Base-by-base conservation (phyloP, 2,329 filamentous ascomycete species). In the Diatrype stigma region DNA sequence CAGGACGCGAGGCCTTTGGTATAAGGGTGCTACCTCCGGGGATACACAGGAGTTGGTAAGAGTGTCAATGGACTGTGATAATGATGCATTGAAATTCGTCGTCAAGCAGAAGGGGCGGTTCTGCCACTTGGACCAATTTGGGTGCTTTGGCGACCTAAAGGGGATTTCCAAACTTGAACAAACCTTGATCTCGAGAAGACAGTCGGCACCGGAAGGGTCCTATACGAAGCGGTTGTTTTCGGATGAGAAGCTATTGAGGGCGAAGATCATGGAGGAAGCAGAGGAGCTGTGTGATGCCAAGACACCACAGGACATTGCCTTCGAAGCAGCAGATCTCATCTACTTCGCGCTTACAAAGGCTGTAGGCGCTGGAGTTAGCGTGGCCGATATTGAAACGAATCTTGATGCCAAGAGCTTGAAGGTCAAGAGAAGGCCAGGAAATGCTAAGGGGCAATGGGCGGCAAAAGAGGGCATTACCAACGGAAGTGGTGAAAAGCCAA, bases 201-300 rank as follows among this genome's bases (percentile, higher is more conserved):
- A 80, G 40, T 90, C 88, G 17, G 92, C 93, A 0, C 93, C 94
- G 0, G 80, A 81, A 57, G 93, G 92, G 1, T 99, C 94, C 12
- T 99, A 99, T 70, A 99, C 94, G 4, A 90, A 91, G 17, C 81
- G 93, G 32, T 76, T 99, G 1, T 99, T 97, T 76, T 92, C 87
- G 17, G 94, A 99, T 57, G 83, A 90, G 60, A 92, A 95, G 68
- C 80, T 99, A 50, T 73, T 96, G 49, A 81, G 89, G 42, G 94
- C 94, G 3, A 99, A 99, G 78, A 96, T 99, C 50, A 95, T 97
- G 85, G 94, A 99, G 70, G 94, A 99, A 70, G 94, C 94, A 0
- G 89, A 95, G 64, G 94, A 99, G 73, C 79, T 99, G 40, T 96
- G 93, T 65, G 85, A 94, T 57, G 93, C 94, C 16, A 85, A 84